Evolutionary conservation across 306 rosid genomes (phyloP).

Genomic region (Alnus rubra): DNA sequence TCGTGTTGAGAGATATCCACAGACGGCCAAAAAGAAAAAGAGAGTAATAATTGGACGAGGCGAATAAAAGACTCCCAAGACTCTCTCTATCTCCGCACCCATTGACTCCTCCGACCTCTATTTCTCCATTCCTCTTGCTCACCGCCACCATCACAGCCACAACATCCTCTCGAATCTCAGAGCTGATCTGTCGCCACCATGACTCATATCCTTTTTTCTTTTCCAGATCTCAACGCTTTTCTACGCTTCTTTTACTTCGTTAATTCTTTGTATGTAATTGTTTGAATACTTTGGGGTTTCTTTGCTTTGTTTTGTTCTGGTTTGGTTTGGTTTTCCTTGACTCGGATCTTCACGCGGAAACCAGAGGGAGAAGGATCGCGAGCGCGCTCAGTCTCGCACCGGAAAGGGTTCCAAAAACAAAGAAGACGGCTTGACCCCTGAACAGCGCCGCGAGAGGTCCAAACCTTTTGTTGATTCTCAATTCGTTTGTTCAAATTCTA

Average conservation of each 20-base stretch:
- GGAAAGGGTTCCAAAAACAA: conserved; percentile 36
- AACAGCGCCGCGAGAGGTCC: conserved; percentile 71
- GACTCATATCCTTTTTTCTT: conserved; percentile 33
- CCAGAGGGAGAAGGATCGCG: conserved; percentile 58
- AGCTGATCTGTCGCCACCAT: neutral
- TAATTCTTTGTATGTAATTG: neutral
- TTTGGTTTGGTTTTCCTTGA: conserved; percentile 26
- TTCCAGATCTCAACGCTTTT: neutral
- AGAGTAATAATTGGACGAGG: too few relatives aligned
- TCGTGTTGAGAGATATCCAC: too few relatives aligned
- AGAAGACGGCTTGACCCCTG: conserved; percentile 61
- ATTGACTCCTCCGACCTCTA: neutral
- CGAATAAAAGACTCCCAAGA: too few relatives aligned
- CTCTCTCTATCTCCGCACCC: neutral
- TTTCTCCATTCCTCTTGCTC: neutral
- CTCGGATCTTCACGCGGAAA: conserved; percentile 49
- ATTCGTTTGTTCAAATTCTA: neutral
- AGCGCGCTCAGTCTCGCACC: conserved; percentile 46
- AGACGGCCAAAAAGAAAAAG: neutral
- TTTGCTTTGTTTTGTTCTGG: neutral
- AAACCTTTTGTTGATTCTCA: too few relatives aligned
- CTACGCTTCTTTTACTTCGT: neutral
- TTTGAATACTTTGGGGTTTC: neutral
- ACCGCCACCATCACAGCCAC: neutral
- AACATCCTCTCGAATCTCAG: neutral